These are phyloP conservation scores for Paradendryphiella salina DNA, from an alignment of 2,329 filamentous ascomycete species.

Conservation along the genomic window DNA sequence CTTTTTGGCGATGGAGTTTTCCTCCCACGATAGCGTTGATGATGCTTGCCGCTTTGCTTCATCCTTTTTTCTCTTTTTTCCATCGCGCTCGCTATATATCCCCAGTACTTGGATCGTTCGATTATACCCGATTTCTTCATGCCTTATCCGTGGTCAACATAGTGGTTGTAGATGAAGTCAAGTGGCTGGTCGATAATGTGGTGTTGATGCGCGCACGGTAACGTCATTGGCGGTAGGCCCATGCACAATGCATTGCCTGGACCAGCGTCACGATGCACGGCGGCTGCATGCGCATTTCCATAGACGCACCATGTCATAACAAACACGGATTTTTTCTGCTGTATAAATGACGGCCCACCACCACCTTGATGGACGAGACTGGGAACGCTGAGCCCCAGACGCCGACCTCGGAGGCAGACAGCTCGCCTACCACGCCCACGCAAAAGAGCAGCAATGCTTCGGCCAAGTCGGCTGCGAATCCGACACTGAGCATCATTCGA, in stretches of 20 bases:
- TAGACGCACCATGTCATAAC: slow-evolving; percentile 10
- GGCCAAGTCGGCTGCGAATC: slow-evolving; percentile 27
- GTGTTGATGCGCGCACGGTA: neutral
- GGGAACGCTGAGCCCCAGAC: slow-evolving; percentile 31
- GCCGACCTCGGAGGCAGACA: slow-evolving; percentile 18
- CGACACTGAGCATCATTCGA: slow-evolving; percentile 40
- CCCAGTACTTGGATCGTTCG: neutral
- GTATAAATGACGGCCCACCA: slow-evolving; percentile 26
- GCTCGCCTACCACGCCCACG: slow-evolving; percentile 43
- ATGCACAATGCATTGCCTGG: slow-evolving; percentile 12
- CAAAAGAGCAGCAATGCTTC: slow-evolving; percentile 39
- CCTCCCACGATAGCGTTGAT: neutral
- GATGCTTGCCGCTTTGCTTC: neutral
- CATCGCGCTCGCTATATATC: neutral
- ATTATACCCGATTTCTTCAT: neutral
- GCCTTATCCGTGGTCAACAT: no score
- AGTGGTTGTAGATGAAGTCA: no score
- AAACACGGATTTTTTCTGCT: slow-evolving; percentile 1
- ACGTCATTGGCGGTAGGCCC: slow-evolving; percentile 17
- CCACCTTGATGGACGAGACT: slow-evolving; percentile 35
- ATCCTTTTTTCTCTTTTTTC: neutral
- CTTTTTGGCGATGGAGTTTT: neutral
- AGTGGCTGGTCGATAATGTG: neutral
- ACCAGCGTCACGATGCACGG: slow-evolving; percentile 10
- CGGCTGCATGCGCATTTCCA: slow-evolving; percentile 3